These are phyloP conservation scores for Phenoliferia sp. DNA, from an alignment of 1,284 basidiomycete species.

Conservation along the genomic window DNA sequence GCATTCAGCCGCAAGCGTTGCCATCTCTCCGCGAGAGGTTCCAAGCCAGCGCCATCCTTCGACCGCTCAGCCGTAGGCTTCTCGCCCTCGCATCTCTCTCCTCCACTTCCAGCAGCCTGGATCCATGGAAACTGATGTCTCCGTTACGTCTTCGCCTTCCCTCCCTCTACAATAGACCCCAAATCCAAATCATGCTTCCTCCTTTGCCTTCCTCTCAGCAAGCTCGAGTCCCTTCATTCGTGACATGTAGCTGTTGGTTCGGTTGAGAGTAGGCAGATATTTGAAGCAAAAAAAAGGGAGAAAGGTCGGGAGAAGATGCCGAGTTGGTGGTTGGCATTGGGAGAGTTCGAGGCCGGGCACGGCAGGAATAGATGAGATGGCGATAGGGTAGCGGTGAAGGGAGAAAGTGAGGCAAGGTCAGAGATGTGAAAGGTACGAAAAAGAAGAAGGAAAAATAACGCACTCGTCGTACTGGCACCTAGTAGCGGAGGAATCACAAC, in stretches of 20 bases:
- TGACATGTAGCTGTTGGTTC: slow-evolving; percentile 21
- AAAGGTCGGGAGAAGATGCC: neutral
- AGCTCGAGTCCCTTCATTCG: slow-evolving; percentile 31
- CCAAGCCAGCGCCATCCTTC: too few relatives aligned
- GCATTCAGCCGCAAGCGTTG: too few relatives aligned
- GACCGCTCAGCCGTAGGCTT: too few relatives aligned
- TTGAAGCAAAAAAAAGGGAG: neutral
- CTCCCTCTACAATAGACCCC: too few relatives aligned
- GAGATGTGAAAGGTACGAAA: neutral
- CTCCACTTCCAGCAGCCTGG: too few relatives aligned
- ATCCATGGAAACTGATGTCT: too few relatives aligned
- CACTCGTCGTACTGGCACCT: slow-evolving; percentile 40
- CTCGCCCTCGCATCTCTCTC: too few relatives aligned
- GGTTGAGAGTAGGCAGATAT: neutral
- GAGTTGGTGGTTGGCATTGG: neutral
- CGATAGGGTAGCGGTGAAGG: neutral
- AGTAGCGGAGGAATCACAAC: neutral
- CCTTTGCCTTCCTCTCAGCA: neutral
- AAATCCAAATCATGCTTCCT: too few relatives aligned
- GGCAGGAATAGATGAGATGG: neutral
- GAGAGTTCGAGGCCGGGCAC: neutral
- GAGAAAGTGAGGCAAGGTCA: too few relatives aligned
- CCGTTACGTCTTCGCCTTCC: too few relatives aligned
- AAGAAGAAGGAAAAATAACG: neutral
- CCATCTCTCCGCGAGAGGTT: too few relatives aligned